Evolutionary conservation across 306 rosid species (phyloP).

Genomic region (Quercus alba): DNA sequence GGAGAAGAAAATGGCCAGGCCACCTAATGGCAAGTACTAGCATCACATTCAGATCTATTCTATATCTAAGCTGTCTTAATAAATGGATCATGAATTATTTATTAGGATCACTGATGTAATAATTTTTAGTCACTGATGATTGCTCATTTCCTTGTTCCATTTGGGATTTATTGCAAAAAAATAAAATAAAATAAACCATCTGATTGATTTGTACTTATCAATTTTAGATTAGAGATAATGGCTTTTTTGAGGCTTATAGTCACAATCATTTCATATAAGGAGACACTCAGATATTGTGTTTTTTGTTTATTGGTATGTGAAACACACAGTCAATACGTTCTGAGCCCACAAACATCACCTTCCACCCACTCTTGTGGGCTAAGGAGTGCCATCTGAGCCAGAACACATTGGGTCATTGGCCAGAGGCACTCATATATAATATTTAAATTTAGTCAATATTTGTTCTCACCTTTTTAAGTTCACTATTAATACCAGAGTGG

Average conservation of each 20-base stretch:
- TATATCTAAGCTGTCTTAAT: too few relatives aligned
- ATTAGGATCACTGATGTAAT: background rate
- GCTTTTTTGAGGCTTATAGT: background rate
- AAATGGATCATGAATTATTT: too few relatives aligned
- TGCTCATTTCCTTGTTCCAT: background rate
- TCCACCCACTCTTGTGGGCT: too few relatives aligned
- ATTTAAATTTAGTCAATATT: background rate
- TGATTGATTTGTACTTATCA: background rate
- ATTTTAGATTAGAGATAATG: background rate
- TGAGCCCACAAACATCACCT: too few relatives aligned
- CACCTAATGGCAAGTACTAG: too few relatives aligned
- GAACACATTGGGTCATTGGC: too few relatives aligned
- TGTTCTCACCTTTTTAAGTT: background rate
- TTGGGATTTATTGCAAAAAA: background rate
- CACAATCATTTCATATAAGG: slow-evolving; percentile 1
- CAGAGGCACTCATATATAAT: background rate
- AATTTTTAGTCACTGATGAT: background rate
- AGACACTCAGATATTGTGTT: background rate
- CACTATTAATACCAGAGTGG: background rate
- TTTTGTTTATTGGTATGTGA: too few relatives aligned
- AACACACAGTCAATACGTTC: too few relatives aligned
- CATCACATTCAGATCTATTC: too few relatives aligned
- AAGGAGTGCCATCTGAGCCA: too few relatives aligned
- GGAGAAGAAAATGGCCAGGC: too few relatives aligned
- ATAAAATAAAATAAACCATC: background rate